A percentile compares a stretch with the other conserved stretches of the same genome.
phyloP scores from a whole-genome alignment of 1,139 yeast genomes.

The Debaryomyces udenii region DNA sequence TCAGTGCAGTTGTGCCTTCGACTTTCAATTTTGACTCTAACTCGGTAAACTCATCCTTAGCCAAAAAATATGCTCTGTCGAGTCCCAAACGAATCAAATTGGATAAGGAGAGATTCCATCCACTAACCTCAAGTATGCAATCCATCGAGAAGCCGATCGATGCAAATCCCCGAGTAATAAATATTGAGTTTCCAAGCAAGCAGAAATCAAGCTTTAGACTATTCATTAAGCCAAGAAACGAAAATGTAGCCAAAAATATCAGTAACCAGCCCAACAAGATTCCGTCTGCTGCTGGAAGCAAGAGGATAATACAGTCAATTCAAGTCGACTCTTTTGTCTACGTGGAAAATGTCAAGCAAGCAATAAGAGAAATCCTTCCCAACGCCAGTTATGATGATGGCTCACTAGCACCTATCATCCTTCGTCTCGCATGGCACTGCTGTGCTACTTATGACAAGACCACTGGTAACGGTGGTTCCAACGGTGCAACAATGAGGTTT shows the following conservation, averaged over 20 bases:
- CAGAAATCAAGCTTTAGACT: constrained; percentile 12
- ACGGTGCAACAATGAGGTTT: constrained; percentile 69
- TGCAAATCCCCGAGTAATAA: constrained; percentile 11
- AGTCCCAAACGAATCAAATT: constrained; percentile 6
- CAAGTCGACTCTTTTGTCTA: constrained; percentile 15
- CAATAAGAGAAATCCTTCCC: constrained; percentile 19
- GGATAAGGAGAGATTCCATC: constrained; percentile 1
- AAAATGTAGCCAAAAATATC: constrained; percentile 7
- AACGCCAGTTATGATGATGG: constrained; percentile 56
- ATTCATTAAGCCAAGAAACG: constrained; percentile 13
- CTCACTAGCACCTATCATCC: constrained; percentile 63
- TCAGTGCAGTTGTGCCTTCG: constrained; percentile 2
- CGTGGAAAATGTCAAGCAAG: constrained; percentile 17
- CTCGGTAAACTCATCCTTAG: not conserved
- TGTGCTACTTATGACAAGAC: constrained; percentile 63
- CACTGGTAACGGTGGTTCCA: constrained; percentile 65
- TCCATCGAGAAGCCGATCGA: not conserved
- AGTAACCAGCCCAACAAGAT: not conserved
- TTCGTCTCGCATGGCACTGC: constrained; percentile 73
- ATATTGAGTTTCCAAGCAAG: constrained; percentile 15
- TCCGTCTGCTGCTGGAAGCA: constrained; percentile 9
- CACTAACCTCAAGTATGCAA: not conserved
- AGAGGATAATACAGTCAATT: constrained; percentile 13
- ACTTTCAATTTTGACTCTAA: constrained; percentile 5
- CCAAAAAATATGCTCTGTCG: not conserved